Conservation (phyloP, 176 grass and related monocot genomes). For the Neostapfia colusana region DNA sequence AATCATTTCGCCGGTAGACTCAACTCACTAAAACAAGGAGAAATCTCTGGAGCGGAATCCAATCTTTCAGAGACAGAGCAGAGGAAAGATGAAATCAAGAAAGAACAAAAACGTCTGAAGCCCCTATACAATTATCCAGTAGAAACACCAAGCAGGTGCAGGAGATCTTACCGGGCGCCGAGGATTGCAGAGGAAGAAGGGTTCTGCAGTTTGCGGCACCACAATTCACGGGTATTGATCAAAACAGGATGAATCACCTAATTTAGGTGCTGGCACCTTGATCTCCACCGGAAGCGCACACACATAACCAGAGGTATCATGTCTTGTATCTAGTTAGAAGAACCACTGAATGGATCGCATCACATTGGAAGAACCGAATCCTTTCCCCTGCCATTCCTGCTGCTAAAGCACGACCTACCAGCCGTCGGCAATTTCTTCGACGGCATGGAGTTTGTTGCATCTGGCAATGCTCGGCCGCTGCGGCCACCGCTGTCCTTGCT, state of each 20-base stretch:
- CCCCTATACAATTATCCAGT: conserved; percentile 39
- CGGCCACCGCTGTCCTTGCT: conserved; percentile 45
- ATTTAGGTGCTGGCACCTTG: not conserved
- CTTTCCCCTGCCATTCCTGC: conserved; percentile 54
- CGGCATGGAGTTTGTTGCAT: conserved; percentile 30
- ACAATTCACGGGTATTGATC: conserved; percentile 12
- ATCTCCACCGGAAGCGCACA: conserved; percentile 38
- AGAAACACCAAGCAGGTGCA: conserved; percentile 37
- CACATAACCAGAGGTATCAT: not conserved
- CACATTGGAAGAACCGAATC: conserved; percentile 57
- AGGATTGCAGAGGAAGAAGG: not conserved
- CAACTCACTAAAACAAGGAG: conserved; percentile 28
- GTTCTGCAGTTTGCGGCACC: conserved; percentile 11
- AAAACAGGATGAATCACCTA: conserved; percentile 15
- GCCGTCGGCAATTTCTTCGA: conserved; percentile 59
- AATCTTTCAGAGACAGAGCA: conserved; percentile 15
- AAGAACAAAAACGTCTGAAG: not conserved
- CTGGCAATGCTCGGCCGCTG: conserved; percentile 38
- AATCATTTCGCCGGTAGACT: conserved; percentile 20
- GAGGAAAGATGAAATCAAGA: conserved; percentile 14
- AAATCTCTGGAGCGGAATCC: conserved; percentile 32
- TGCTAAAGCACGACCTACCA: conserved; percentile 64
- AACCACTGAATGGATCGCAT: not conserved
- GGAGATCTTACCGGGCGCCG: conserved; percentile 35
- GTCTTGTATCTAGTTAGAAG: conserved; percentile 43